phyloP scores from a whole-genome alignment of 2,329 filamentous ascomycete species.

The Pseudopyrenochaeta lycopersici region DNA sequence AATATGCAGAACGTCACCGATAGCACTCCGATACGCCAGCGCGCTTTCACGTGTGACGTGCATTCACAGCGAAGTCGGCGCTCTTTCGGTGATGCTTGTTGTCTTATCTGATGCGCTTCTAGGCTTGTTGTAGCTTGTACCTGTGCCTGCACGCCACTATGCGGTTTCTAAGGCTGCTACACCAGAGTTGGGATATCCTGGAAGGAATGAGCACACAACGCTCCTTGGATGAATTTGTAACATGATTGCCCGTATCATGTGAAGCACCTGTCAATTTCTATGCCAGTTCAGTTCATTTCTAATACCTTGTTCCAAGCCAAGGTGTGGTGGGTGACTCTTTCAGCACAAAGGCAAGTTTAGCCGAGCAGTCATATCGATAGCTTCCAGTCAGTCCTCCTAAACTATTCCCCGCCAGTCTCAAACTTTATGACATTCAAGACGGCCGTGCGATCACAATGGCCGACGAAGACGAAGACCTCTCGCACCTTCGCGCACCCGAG shows the following conservation, averaged over 20 bases:
- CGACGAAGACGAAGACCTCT: conserved; percentile 47
- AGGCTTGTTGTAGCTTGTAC: too few species aligned
- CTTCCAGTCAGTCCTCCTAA: conserved; percentile 9
- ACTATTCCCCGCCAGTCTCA: conserved; percentile 5
- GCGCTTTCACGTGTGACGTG: background rate
- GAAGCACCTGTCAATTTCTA: too few species aligned
- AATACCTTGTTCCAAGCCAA: background rate
- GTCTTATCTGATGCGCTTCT: background rate
- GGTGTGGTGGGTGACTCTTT: background rate
- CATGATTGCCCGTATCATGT: too few species aligned
- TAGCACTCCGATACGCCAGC: background rate
- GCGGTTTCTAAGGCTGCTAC: too few species aligned
- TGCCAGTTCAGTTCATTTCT: background rate
- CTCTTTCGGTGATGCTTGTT: background rate
- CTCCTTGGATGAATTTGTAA: too few species aligned
- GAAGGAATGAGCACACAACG: too few species aligned
- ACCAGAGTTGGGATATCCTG: too few species aligned
- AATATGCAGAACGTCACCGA: background rate
- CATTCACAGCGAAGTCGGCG: conserved; percentile 4
- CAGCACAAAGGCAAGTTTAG: conserved; percentile 13
- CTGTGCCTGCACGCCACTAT: too few species aligned
- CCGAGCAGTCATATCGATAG: conserved; percentile 19
- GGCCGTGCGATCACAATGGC: conserved; percentile 31
- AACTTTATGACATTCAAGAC: background rate
- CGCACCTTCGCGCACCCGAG: conserved; percentile 33